Evolutionary conservation across 306 rosid species (phyloP), one percentile per base, ranked within the genome.

Genomic region (Castanospermum australe): DNA sequence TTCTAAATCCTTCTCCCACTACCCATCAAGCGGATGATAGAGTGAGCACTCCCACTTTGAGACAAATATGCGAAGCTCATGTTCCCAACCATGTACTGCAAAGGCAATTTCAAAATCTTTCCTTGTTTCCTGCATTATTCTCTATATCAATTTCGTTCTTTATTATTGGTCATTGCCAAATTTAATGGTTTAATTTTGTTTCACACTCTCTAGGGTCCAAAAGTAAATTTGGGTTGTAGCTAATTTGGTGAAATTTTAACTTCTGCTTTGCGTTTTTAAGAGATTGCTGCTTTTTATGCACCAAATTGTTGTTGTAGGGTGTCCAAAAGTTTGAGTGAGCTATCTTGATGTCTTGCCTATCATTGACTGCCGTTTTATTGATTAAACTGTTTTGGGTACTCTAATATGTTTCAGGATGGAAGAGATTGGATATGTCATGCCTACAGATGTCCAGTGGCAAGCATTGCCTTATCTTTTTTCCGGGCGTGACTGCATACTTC

Each of bases 401-500:
- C 17, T 14, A 5, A 39, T 35, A 12, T 84, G 77, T 78, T 80
- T 75, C 86, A 90, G 94, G 81, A 89, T 87, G 83, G 98, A 93
- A 82, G 97, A 95, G 79, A 70, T 92, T 84, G 97, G 99, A 12
- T 93, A 83, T 87, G 81, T 85, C 24, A 51, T 66, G 47, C 97
- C 98, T 57, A 95, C 97, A 14, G 86, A 88, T 47, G 89, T 91
- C 25, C 98, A 95, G 79, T 84, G 75, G 42, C 77, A 92, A 76
- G 96, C 96, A 50, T 79, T 92, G 82, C 94, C 97, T 39, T 77
- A 24, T 38, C 89, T 95, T 48, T 90, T 93, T 56, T 88, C 97
- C 0, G 91, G 98, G 38, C 85, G 76, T 57, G 96, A 95, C 69
- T 91, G 94, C 77, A 85, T 93, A 14, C 96, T 95, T 82, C 99